Evolutionary conservation across 306 rosid species (phyloP).

Genomic region (Castanea sativa): DNA sequence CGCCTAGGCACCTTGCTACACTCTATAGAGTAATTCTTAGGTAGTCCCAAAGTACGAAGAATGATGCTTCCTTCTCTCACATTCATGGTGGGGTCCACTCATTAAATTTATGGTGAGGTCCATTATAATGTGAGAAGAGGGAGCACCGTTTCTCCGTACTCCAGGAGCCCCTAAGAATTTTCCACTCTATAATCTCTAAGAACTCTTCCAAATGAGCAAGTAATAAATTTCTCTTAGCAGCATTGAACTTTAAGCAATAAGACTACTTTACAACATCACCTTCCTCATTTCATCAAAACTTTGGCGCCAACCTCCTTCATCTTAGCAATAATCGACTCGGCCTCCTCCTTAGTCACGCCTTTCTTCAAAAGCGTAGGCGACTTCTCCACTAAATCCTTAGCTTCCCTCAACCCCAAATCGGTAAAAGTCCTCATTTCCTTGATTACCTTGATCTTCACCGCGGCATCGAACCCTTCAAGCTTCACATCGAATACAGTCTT

Average conservation of each 20-base stretch:
- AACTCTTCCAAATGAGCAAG: background rate
- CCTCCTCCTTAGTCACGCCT: background rate
- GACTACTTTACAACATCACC: slow-evolving; percentile 31
- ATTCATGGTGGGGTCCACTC: too few relatives aligned
- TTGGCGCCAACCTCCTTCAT: slow-evolving; percentile 89
- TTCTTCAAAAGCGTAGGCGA: slow-evolving; percentile 14
- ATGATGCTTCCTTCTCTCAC: background rate
- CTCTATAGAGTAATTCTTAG: background rate
- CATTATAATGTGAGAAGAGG: background rate
- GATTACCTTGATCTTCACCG: slow-evolving; percentile 8
- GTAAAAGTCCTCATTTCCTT: slow-evolving; percentile 1
- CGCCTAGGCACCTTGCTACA: too few relatives aligned
- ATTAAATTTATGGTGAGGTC: too few relatives aligned
- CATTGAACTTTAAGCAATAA: background rate
- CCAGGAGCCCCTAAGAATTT: too few relatives aligned
- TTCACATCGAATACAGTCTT: background rate
- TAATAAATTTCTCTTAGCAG: background rate
- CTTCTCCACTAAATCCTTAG: slow-evolving; percentile 3
- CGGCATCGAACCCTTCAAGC: background rate
- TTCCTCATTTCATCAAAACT: slow-evolving; percentile 67
- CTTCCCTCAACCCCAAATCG: slow-evolving; percentile 1
- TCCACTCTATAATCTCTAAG: background rate
- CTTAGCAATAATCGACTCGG: slow-evolving; percentile 72
- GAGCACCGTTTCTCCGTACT: too few relatives aligned
- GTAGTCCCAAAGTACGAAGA: background rate